Percentiles rank a stretch among this genome's conserved stretches.
Evolutionary conservation across 345 rosid species (phyloP).

Genomic region (Arabidopsis arenosa): DNA sequence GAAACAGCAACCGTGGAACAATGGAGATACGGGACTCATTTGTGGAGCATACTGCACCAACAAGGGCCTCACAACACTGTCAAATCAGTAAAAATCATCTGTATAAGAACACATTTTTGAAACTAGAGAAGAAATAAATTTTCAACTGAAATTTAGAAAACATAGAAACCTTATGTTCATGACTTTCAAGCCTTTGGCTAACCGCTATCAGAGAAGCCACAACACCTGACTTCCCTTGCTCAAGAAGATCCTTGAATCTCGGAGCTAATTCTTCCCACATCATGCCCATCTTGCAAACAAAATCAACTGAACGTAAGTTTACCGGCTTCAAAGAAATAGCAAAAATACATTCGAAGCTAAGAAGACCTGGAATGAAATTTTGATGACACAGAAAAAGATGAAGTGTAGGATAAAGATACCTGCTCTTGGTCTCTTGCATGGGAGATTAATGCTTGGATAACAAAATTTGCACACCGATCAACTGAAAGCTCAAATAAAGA

Average conservation of each 20-base stretch:
- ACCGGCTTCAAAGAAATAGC: conserved; percentile 1
- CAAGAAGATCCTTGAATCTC: conserved; percentile 74
- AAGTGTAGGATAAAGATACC: conserved; percentile 48
- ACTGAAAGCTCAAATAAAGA: conserved; percentile 77
- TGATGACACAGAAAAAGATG: conserved; percentile 11
- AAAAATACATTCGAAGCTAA: conserved; percentile 1
- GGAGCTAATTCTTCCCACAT: conserved; percentile 86
- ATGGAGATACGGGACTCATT: conserved; percentile 61
- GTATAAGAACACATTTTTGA: neutral
- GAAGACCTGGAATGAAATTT: neutral
- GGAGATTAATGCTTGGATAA: conserved; percentile 79
- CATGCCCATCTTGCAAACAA: conserved; percentile 64
- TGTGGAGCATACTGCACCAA: conserved; percentile 63
- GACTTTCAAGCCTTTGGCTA: conserved; percentile 71
- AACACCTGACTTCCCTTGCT: conserved; percentile 89
- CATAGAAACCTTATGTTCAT: conserved; percentile 65
- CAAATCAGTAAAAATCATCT: conserved; percentile 38
- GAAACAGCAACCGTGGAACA: conserved; percentile 79
- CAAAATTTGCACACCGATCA: conserved; percentile 91
- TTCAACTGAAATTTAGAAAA: conserved; percentile 16
- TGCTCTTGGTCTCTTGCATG: conserved; percentile 72
- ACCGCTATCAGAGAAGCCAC: conserved; percentile 79
- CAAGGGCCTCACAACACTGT: conserved; percentile 86
- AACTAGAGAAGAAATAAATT: neutral
- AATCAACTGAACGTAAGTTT: conserved; percentile 29